These are phyloP conservation scores for Saccharomycopsis capsularis DNA, from an alignment of 805 yeast genomes.

Conservation along the genomic window DNA sequence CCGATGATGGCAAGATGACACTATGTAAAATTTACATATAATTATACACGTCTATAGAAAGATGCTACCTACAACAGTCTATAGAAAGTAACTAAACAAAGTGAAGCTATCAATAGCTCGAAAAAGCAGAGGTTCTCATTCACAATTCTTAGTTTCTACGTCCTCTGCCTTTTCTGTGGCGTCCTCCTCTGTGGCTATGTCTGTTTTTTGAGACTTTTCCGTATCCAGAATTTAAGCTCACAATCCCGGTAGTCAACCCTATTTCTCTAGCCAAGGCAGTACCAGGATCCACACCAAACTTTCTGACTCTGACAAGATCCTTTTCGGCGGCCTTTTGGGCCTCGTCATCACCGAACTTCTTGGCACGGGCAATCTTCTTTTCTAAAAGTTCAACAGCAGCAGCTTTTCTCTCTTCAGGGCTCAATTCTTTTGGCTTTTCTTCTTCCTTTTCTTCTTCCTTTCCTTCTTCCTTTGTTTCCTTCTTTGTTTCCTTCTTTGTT, in stretches of 20 bases:
- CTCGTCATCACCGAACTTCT: slow-evolving; percentile 57
- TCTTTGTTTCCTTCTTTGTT: slow-evolving; percentile 64
- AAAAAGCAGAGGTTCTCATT: too few relatives aligned
- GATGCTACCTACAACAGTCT: too few relatives aligned
- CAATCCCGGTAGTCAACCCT: slow-evolving; percentile 39
- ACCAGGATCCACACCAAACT: slow-evolving; percentile 72
- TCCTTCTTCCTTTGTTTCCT: slow-evolving; percentile 21
- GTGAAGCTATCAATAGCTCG: too few relatives aligned
- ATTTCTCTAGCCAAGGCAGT: slow-evolving; percentile 62
- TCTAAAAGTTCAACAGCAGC: slow-evolving; percentile 60
- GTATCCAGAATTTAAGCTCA: background rate
- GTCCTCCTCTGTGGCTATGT: background rate
- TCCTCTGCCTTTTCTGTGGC: background rate
- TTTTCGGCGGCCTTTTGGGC: slow-evolving; percentile 48
- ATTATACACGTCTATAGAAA: too few relatives aligned
- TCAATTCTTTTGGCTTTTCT: slow-evolving; percentile 33
- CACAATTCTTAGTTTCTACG: too few relatives aligned
- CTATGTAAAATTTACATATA: too few relatives aligned
- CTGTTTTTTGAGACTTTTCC: slow-evolving; percentile 3
- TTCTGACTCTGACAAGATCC: slow-evolving; percentile 64
- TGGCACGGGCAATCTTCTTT: slow-evolving; percentile 63
- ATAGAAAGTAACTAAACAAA: too few relatives aligned
- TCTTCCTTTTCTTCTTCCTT: slow-evolving; percentile 23
- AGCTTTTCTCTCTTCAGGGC: slow-evolving; percentile 65
- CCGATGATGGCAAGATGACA: too few relatives aligned